Conservation (phyloP, 768 basidiomycete species). For the Russula foetens region DNA sequence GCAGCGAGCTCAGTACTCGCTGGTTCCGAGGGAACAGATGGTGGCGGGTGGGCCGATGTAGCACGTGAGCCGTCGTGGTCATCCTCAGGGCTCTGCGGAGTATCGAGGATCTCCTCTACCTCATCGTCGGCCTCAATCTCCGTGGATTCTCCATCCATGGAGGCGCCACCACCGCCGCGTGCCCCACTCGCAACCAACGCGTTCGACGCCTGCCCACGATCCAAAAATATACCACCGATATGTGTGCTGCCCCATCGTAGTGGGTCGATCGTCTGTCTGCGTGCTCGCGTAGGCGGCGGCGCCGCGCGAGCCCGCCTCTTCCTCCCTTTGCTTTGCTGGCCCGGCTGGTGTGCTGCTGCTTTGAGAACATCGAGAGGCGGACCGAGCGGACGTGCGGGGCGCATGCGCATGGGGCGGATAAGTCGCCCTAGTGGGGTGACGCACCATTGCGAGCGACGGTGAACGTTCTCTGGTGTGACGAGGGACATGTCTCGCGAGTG, state of each 20-base stretch:
- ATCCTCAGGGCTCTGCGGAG: conserved; percentile 12
- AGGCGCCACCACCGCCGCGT: not conserved
- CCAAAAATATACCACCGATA: conserved; percentile 62
- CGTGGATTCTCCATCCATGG: not conserved
- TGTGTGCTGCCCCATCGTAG: conserved; percentile 62
- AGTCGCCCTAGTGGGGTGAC: conserved; percentile 59
- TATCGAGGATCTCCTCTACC: conserved; percentile 17
- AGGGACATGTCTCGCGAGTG: conserved; percentile 58
- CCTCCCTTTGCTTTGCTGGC: conserved; percentile 24
- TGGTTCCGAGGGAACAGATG: conserved; percentile 2
- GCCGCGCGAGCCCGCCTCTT: conserved; percentile 37
- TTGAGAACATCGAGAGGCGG: conserved; percentile 9
- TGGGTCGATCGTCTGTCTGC: conserved; percentile 63
- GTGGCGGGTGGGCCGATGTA: not conserved
- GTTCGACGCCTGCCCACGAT: conserved; percentile 6
- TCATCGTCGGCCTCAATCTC: conserved; percentile 7
- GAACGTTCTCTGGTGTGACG: conserved; percentile 50
- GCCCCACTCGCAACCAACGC: conserved; percentile 17
- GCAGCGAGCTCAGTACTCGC: conserved; percentile 26
- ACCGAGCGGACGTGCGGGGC: conserved; percentile 53
- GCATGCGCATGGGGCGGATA: conserved; percentile 59
- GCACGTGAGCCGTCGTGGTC: not conserved
- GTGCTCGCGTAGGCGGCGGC: conserved; percentile 49
- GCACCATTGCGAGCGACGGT: conserved; percentile 53
- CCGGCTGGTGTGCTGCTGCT: conserved; percentile 19